Evolutionary conservation across 495 filamentous ascomycete species (phyloP).

Genomic region (Bacidia gigantensis): DNA sequence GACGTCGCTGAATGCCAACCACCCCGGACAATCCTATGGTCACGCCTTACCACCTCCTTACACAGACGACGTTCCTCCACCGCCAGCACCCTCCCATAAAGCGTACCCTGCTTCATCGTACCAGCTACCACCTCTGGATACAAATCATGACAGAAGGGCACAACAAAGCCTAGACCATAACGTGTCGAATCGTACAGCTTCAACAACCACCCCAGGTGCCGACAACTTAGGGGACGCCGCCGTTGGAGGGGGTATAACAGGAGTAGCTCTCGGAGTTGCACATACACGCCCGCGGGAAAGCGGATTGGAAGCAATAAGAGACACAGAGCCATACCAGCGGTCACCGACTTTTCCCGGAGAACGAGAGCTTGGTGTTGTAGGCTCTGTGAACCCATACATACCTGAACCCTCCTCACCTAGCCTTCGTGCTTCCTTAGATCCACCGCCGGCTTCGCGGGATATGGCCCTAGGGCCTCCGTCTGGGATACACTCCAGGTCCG

Average conservation of each 20-base stretch:
- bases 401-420: constrained; percentile 20
- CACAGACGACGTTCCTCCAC: constrained; percentile 16
- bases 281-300: constrained; percentile 59
- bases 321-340: constrained; percentile 24
- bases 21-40: constrained; percentile 15
- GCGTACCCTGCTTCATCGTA: constrained; percentile 4
- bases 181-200: constrained; percentile 27
- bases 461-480: background rate
- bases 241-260: constrained; percentile 63
- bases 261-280: constrained; percentile 60
- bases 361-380: constrained; percentile 30
- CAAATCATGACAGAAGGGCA: constrained; percentile 7
- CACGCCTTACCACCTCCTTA: background rate
- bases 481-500: constrained; percentile 9
- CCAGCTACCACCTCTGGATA: constrained; percentile 8
- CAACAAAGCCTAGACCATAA: constrained; percentile 18
- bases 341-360: constrained; percentile 30
- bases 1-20: constrained; percentile 8
- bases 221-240: constrained; percentile 63
- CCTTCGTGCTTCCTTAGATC: constrained; percentile 1
- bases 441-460: constrained; percentile 5
- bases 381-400: constrained; percentile 34
- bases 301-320: constrained; percentile 53
- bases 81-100: constrained; percentile 11
- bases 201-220: constrained; percentile 53